These are phyloP conservation scores for Osmanthus fragrans DNA, from an alignment of 257 asterid genomes.

Conservation along the genomic window DNA sequence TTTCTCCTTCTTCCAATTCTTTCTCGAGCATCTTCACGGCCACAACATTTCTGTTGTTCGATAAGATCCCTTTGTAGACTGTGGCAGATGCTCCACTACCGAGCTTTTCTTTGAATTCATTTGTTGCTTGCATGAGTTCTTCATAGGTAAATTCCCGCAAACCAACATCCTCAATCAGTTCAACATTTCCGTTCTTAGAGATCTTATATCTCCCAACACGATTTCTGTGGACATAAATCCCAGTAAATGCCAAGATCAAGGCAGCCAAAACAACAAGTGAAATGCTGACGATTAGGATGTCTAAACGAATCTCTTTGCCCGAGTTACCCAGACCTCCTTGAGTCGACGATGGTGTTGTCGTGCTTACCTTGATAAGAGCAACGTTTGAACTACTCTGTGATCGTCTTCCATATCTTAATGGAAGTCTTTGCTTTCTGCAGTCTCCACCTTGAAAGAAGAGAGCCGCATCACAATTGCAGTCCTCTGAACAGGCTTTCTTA, in stretches of 20 bases:
- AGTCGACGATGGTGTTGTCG: not conserved
- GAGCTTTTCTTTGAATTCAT: no score
- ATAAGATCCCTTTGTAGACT: no score
- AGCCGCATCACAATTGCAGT: slow-evolving; percentile 48
- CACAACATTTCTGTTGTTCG: slow-evolving; percentile 18
- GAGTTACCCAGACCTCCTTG: not conserved
- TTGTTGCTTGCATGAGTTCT: no score
- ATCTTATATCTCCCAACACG: slow-evolving; percentile 11
- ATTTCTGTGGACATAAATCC: slow-evolving; percentile 6
- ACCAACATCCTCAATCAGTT: no score
- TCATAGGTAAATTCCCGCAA: no score
- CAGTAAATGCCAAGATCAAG: slow-evolving; percentile 31
- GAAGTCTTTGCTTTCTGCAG: slow-evolving; percentile 40
- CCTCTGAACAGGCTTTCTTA: slow-evolving; percentile 38
- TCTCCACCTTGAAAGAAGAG: slow-evolving; percentile 4
- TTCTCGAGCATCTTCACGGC: slow-evolving; percentile 56
- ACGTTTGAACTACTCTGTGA: not conserved
- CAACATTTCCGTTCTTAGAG: slow-evolving; percentile 17
- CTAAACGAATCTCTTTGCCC: slow-evolving; percentile 12
- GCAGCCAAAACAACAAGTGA: slow-evolving; percentile 20
- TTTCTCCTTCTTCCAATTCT: slow-evolving; percentile 37
- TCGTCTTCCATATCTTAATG: slow-evolving; percentile 32
- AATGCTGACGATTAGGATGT: slow-evolving; percentile 28
- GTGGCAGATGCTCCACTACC: no score
- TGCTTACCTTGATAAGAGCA: slow-evolving; percentile 29